Percentiles rank a stretch among this genome's conserved stretches.
phyloP scores from a whole-genome alignment of 129 eudicot genomes.

The Heracleum sosnowskyi region DNA sequence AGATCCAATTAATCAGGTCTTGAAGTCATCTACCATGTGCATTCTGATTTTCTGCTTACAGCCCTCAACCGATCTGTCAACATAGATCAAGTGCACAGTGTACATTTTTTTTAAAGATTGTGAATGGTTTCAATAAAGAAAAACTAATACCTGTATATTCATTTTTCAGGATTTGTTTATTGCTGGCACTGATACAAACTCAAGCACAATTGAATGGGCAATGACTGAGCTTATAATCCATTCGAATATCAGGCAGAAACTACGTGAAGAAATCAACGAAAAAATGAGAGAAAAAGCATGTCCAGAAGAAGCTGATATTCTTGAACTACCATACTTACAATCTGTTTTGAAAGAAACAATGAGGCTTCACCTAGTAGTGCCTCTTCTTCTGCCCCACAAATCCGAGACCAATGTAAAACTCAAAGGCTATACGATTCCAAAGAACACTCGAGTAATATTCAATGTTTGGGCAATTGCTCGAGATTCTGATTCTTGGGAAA shows the following conservation, averaged over 20 bases:
- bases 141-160: not conserved
- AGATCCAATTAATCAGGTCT: not conserved
- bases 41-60: no score
- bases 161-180: conserved; percentile 8
- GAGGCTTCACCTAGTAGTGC: conserved; percentile 7
- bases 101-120: no score
- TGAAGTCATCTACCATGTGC: not conserved
- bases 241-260: not conserved
- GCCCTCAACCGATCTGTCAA: not conserved
- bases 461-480: conserved; percentile 3
- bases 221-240: conserved; percentile 4
- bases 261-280: not conserved
- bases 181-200: conserved; percentile 3
- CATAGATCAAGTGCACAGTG: no score
- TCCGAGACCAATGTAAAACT: not conserved
- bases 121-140: no score
- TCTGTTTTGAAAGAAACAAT: conserved; percentile 4
- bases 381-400: conserved; percentile 8
- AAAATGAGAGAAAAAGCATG: not conserved
- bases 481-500: conserved; percentile 4
- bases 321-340: not conserved
- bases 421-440: conserved; percentile 1
- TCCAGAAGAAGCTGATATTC: conserved; percentile 4
- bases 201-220: not conserved
- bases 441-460: not conserved